Percentiles rank a stretch among this genome's conserved stretches.
Evolutionary conservation across 2,329 filamentous ascomycete species (phyloP).

Genomic region (Tolypocladium ovalisporum): DNA sequence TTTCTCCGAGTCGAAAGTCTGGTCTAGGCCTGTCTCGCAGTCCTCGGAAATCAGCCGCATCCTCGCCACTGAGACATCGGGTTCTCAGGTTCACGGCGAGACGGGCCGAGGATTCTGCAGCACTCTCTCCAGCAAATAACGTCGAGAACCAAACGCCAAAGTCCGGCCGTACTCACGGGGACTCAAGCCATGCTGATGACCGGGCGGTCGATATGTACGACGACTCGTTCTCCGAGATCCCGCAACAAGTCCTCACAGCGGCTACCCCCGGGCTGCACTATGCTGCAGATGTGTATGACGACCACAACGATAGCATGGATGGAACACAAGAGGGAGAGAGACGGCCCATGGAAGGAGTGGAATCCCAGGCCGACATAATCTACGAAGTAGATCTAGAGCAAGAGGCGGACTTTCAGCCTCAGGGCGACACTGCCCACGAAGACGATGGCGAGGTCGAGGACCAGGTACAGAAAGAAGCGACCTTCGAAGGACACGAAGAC

Average conservation of each 20-base stretch:
- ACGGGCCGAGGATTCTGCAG: conserved; percentile 9
- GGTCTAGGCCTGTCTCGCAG: conserved; percentile 22
- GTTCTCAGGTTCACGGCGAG: conserved; percentile 19
- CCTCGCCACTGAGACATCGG: conserved; percentile 21
- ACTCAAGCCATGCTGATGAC: conserved; percentile 8
- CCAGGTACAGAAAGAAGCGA: background rate
- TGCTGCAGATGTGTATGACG: conserved; percentile 1
- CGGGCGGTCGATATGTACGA: conserved; percentile 30
- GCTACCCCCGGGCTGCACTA: conserved; percentile 29
- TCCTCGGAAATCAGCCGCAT: conserved; percentile 18
- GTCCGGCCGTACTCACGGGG: conserved; percentile 1
- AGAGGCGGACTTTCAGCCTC: conserved; percentile 2
- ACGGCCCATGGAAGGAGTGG: background rate
- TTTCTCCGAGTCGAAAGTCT: conserved; percentile 11
- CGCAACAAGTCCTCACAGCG: conserved; percentile 36
- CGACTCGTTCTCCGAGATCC: conserved; percentile 48
- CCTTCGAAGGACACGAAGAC: conserved; percentile 1
- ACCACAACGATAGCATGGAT: conserved; percentile 3
- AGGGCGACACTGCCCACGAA: conserved; percentile 1
- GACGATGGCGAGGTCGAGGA: conserved; percentile 4
- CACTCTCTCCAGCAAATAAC: background rate
- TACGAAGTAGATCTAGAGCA: background rate
- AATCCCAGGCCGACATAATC: background rate
- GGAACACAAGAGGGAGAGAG: too few relatives aligned
- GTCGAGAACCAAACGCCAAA: conserved; percentile 2